Evolutionary conservation across 495 filamentous ascomycete genomes (phyloP), one percentile per base, ranked within the genome.

Genomic region (Daldinia childiae): DNA sequence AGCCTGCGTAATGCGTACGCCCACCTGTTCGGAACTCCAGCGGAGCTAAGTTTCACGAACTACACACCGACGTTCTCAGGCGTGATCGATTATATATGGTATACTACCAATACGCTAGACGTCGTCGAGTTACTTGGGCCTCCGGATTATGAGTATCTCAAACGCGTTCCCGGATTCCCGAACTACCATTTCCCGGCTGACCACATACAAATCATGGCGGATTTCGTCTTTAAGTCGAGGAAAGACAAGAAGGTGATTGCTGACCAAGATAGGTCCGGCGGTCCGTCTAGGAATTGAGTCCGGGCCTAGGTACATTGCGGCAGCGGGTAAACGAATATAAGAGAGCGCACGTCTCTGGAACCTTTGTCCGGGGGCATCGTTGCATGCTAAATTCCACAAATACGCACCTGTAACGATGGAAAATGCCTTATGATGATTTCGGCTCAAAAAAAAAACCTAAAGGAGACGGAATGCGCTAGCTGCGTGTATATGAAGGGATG

Each of bases 121-220:
- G 90, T 97, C 32, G 91, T 92, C 36, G 91, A 89, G 43, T 79
- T 99, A 63, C 91, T 99, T 9, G 96, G 95, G 6, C 90, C 95
- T 39, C 92, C 97, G 11, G 96, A 99, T 79, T 88, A 89, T 75
- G 89, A 95, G 12, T 97, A 98, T 79, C 89, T 99, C 63, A 90
- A 91, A 72, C 86, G 90, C 51, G 93, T 98, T 5, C 95, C 95
- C 3, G 95, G 95, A 0, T 99, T 98, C 80, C 95, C 95, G 11
- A 97, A 98, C 74, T 94, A 91, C 77, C 95, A 98, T 81, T 98
- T 97, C 82, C 96, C 96, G 1, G 95, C 93, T 79, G 95, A 99
- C 79, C 95, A 99, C 81, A 87, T 99, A 73, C 92, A 94, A 79
- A 88, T 99, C 73, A 88, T 93, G 82, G 91, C 92, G 62, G 93